Conservation (phyloP, 2,329 filamentous ascomycete species). For the Monosporascus sp. region DNA sequence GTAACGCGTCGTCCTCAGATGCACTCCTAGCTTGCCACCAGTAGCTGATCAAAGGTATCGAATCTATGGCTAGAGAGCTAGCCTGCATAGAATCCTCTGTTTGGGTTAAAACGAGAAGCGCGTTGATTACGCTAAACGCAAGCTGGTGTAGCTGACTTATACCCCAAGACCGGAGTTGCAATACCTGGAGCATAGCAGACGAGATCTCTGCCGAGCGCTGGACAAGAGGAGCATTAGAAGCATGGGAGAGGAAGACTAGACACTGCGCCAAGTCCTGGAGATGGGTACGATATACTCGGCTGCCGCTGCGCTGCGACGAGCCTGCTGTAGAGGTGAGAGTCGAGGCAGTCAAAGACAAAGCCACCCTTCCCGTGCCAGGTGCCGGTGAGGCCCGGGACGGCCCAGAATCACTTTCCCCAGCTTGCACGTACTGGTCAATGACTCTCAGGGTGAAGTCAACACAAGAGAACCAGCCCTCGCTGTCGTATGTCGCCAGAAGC, state of each 20-base stretch:
- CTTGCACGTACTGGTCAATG: conserved; percentile 49
- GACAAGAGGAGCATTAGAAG: conserved; percentile 62
- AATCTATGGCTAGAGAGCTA: conserved; percentile 49
- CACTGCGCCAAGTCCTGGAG: conserved; percentile 57
- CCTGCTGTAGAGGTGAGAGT: conserved; percentile 24
- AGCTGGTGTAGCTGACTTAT: conserved; percentile 62
- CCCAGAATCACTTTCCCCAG: conserved; percentile 30
- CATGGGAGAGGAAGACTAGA: conserved; percentile 57
- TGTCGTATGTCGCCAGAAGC: conserved; percentile 54
- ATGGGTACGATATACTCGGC: conserved; percentile 28
- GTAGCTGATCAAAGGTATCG: conserved; percentile 66
- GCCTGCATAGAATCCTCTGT: conserved; percentile 64
- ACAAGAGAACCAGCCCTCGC: conserved; percentile 61
- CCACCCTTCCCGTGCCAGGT: conserved; percentile 26
- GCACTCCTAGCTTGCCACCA: conserved; percentile 72
- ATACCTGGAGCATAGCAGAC: conserved; percentile 50
- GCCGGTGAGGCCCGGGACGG: conserved; percentile 42
- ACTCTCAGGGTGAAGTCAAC: conserved; percentile 65
- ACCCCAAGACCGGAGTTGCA: conserved; percentile 53
- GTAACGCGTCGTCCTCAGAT: conserved; percentile 51
- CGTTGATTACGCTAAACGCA: conserved; percentile 72
- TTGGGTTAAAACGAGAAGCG: conserved; percentile 58
- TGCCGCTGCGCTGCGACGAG: conserved; percentile 13
- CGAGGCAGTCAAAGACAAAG: conserved; percentile 22
- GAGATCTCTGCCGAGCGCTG: conserved; percentile 52